phyloP scores from a whole-genome alignment of 1,284 basidiomycete species.

The Crucibulum cyathiforme region DNA sequence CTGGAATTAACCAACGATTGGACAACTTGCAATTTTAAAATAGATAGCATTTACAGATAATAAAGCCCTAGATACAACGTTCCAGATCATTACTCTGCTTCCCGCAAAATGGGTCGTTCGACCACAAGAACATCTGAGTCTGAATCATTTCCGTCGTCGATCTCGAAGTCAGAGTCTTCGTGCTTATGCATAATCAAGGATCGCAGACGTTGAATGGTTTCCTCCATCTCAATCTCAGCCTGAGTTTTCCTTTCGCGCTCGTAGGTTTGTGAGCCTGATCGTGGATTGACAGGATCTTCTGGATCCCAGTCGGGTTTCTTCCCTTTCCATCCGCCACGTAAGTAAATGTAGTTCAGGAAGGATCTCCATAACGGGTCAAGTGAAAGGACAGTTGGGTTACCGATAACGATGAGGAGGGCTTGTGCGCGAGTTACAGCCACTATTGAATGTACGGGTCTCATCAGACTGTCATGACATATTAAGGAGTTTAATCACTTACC shows the following conservation, averaged over 20 bases:
- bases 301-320: slow-evolving; percentile 54
- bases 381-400: slow-evolving; percentile 58
- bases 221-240: slow-evolving; percentile 34
- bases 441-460: slow-evolving; percentile 19
- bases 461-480: not conserved
- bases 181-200: slow-evolving; percentile 35
- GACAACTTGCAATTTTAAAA: too few relatives aligned
- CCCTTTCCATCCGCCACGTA: slow-evolving; percentile 57
- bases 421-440: slow-evolving; percentile 65
- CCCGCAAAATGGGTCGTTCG: slow-evolving; percentile 33
- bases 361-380: slow-evolving; percentile 63
- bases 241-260: slow-evolving; percentile 17
- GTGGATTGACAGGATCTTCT: slow-evolving; percentile 18
- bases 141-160: slow-evolving; percentile 26
- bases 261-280: slow-evolving; percentile 11
- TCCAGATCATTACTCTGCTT: slow-evolving; percentile 23
- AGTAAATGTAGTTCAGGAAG: slow-evolving; percentile 58
- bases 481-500: slow-evolving; percentile 42
- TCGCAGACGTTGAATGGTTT: slow-evolving; percentile 32
- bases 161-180: slow-evolving; percentile 29
- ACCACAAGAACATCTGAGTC: slow-evolving; percentile 20
- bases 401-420: slow-evolving; percentile 60
- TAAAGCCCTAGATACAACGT: too few relatives aligned
- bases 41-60: too few relatives aligned
- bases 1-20: too few relatives aligned